A percentile compares a stretch with the other conserved stretches of the same genome.
phyloP scores from a whole-genome alignment of 1,284 basidiomycete genomes.

The Papiliotrema flavescens region DNA sequence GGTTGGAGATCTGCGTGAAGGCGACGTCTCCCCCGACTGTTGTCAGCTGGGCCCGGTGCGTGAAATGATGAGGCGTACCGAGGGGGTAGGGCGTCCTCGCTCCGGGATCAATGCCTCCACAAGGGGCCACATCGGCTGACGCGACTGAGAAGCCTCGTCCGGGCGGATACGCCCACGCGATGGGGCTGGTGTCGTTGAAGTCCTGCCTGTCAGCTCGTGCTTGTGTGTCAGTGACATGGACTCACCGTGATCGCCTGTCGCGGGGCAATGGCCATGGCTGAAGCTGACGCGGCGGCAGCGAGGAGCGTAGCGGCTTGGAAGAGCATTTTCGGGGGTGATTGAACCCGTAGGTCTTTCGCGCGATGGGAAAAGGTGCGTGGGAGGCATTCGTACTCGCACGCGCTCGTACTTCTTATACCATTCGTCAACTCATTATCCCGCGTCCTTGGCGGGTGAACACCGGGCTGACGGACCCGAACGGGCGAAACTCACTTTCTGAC shows the following conservation, averaged over 20 bases:
- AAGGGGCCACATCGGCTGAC: slow-evolving; percentile 20
- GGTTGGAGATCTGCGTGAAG: slow-evolving; percentile 11
- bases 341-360: too few relatives aligned
- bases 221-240: not conserved
- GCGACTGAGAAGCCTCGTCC: slow-evolving; percentile 20
- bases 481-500: too few relatives aligned
- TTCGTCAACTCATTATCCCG: too few relatives aligned
- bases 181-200: slow-evolving; percentile 13
- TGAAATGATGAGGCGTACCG: slow-evolving; percentile 6
- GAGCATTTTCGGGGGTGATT: slow-evolving; percentile 12
- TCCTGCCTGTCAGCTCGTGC: slow-evolving; percentile 7
- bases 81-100: slow-evolving; percentile 19
- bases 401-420: too few relatives aligned
- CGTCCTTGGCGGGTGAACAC: too few relatives aligned
- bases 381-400: too few relatives aligned
- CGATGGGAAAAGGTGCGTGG: too few relatives aligned
- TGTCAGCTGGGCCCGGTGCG: not conserved
- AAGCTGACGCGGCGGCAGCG: slow-evolving; percentile 4
- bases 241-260: slow-evolving; percentile 17
- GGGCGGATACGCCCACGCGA: slow-evolving; percentile 15
- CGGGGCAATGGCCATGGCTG: slow-evolving; percentile 14
- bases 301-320: slow-evolving; percentile 4
- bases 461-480: too few relatives aligned
- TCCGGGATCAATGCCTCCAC: slow-evolving; percentile 19
- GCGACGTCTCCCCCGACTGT: slow-evolving; percentile 25